Conservation (phyloP, 2,329 filamentous ascomycete species). For the Talaromyces rugulosus region DNA sequence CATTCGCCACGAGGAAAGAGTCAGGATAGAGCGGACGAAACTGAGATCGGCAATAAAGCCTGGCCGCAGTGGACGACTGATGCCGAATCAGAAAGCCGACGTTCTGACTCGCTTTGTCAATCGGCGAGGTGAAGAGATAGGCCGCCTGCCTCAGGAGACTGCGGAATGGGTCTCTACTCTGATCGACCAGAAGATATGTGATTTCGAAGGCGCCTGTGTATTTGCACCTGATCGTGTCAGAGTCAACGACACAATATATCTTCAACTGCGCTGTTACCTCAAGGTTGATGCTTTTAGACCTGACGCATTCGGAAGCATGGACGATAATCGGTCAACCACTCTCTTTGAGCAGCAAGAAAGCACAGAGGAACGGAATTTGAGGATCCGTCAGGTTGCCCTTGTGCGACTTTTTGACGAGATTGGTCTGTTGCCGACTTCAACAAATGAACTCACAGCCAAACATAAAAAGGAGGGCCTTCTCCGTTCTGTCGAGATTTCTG, state of each 20-base stretch:
- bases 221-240: constrained; percentile 79
- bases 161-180: constrained; percentile 90
- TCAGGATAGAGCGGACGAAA: constrained; percentile 82
- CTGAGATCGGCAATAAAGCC: constrained; percentile 55
- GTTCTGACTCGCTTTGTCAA: constrained; percentile 91
- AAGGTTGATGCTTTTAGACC: constrained; percentile 69
- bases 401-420: constrained; percentile 88
- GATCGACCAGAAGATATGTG: constrained; percentile 84
- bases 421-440: constrained; percentile 69
- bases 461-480: constrained; percentile 81
- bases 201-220: constrained; percentile 81
- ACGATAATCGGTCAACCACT: constrained; percentile 66
- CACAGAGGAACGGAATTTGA: constrained; percentile 74
- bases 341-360: constrained; percentile 85
- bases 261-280: constrained; percentile 78
- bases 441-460: constrained; percentile 69
- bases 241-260: constrained; percentile 90
- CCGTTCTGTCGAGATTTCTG: constrained; percentile 80
- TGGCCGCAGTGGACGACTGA: constrained; percentile 43
- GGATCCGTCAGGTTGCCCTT: constrained; percentile 79
- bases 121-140: constrained; percentile 72
- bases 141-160: constrained; percentile 78
- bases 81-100: constrained; percentile 64
- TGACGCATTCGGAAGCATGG: constrained; percentile 47
- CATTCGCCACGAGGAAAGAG: constrained; percentile 73